Base-by-base conservation (phyloP, 106 monocot genomes). In the Phalaenopsis equestris region DNA sequence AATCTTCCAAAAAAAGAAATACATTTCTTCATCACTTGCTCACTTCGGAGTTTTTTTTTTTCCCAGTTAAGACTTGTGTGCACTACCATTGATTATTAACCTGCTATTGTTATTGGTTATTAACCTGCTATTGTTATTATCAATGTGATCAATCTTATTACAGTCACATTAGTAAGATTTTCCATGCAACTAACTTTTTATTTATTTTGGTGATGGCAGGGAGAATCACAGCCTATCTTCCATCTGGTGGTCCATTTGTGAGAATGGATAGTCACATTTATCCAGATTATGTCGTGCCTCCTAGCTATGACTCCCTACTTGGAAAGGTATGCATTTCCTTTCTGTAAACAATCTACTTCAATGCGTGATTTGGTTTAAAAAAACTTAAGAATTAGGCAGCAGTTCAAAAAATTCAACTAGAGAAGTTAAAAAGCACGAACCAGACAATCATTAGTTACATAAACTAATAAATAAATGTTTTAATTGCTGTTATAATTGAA, bases 191-290 rank as follows among this genome's bases (percentile, higher is more conserved):
- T 61, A n/a, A 38, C 52, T 52, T 52, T 14, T 30, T 30, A 4
- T 6, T 68, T 23, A 12, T 78, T 89, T 47, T 82, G 9, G 70
- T 46, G 30, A 79, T 82, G 74, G 1, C 87, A 96, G 96, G 96
- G 67, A 93, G 87, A 79, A 96, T 96, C 65, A 91, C 96, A 58
- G 77, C 91, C 67, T 96, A 93, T 79, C 87, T 96, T 84, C 96
- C 96, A 48, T 87, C 96, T 70, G 96, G 96, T 47, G 96, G 96
- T 52, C 96, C 96, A 72, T 96, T 96, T 82, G 93, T 93, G 42
- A 87, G 96, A 84, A 96, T 96, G 96, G 96, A 96, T 61, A 96
- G 96, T 83, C 96, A 96, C 81, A 81, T 96, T 80, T 96, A 96
- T 90, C 96, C 91, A 58, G 93, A 90, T 56, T 96, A 96, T 82